Evolutionary conservation across 139 green algal genomes (phyloP), one percentile per base, ranked within the genome.

Genomic region (Haematococcus lacustris): DNA sequence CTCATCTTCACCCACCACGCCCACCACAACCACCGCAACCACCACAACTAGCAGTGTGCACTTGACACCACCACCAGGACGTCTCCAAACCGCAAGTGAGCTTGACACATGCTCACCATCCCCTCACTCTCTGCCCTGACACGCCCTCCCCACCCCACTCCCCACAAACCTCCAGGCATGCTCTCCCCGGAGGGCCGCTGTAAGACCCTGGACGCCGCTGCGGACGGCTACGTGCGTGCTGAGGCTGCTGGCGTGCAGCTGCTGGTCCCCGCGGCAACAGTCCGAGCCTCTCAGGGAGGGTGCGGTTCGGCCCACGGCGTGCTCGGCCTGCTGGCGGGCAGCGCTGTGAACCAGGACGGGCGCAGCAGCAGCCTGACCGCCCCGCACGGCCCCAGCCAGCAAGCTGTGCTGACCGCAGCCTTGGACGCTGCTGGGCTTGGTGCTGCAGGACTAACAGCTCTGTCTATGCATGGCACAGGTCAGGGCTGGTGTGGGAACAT

Each of bases 211-310:
- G 92, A 97, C 68, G 92, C 85, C 1, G 63, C 77, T 3, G 92
- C 92, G 13, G 91, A 97, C 69, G 92, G 91, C n/a, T 95, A 95
- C 57, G 91, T 90, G 26, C 82, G 90, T 5, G 87, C 85, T n/a
- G 92, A 97, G 75, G 83, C 39, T 25, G 73, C 75, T 2, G 78
- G 74, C 39, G 57, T 50, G 0, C 30, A 30, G 4, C 43, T 53
- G 43, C 21, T 9, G 53, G 53, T 4, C 53, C 53, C 30, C 4
- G 17, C 13, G 4, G 21, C 53, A 30, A 30, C 9, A 23, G 9
- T 53, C 9, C 21, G 4, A 26, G 53, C 21, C 53, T 30, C 13
- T n/a, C 53, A 64, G 17, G 17, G 21, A 23, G 21, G 23, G 26
- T 7, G 4, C 13, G 53, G 4, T 26, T 34, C 53, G 53, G 9